Base-by-base conservation (phyloP, 2,329 filamentous ascomycete genomes). In the Stenocarpella maydis region DNA sequence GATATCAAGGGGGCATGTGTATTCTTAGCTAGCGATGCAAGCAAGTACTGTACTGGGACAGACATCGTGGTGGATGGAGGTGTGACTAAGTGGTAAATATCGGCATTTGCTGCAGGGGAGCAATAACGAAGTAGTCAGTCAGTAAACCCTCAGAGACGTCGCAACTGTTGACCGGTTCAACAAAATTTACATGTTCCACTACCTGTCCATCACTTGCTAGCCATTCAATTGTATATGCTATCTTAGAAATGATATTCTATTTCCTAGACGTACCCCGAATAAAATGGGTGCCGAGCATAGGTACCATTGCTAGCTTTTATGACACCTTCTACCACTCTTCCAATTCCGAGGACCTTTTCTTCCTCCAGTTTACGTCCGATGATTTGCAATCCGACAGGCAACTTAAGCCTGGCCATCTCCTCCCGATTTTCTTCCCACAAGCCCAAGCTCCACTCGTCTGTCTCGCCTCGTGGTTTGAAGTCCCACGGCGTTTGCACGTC, bases 381-480 rank as follows among this genome's bases (percentile, higher is more conserved):
- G 26, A 89, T 78, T 75, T 89, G 86, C 39, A 89, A 70, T 2
- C 83, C 83, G 9, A 89, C 80, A 0, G 86, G 86, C 63, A 86
- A 77, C 0, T 78, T 79, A 1, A 79, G 73, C 14, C 71, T 45
- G 1, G 70, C 68, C 77, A 80, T 80, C 45, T 82, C 76, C 69
- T 81, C 81, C 4, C 77, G 72, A 17, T 82, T 76, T 6, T 78
- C 74, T 65, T 83, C 78, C 80, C 86, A 87, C 15, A 85, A 71
- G 6, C 75, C 75, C 78, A 80, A 83, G 73, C 88, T 88, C 83
- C 83, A 86, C 60, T 80, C 77, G 72, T 88, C 86, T 1, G 84
- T 69, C 24, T 81, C 77, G 72, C 87, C 89, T 21, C 86, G 79
- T 8, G 86, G 79, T 37, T 79, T 70, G 70, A 86, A 84, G 19